Evolutionary conservation across 148 eudicot genomes (phyloP).

Genomic region (Selenicereus undatus): DNA sequence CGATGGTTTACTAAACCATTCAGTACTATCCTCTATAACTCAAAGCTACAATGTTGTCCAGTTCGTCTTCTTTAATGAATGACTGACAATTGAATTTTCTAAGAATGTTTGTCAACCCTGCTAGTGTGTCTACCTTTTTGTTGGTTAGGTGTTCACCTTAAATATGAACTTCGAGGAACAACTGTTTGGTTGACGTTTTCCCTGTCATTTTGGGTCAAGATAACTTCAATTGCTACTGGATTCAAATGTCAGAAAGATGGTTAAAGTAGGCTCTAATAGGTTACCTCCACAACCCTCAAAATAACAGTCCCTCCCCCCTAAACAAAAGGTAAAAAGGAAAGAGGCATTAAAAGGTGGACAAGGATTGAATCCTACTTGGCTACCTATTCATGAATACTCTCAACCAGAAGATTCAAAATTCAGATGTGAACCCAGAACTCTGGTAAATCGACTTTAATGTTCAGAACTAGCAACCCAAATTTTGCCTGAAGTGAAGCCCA

Average conservation of each 20-base stretch:
- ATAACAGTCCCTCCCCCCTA: too few species aligned
- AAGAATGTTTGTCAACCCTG: neutral
- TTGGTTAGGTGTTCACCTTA: neutral
- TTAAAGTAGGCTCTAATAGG: conserved; percentile 61
- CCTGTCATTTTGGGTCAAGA: conserved; percentile 47
- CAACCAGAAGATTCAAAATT: neutral
- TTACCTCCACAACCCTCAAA: conserved; percentile 9
- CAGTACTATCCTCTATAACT: neutral
- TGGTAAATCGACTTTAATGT: too few species aligned
- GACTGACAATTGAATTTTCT: neutral
- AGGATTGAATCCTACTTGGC: neutral
- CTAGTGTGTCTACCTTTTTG: neutral
- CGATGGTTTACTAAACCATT: neutral
- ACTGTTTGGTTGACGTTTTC: neutral
- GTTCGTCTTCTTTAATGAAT: neutral
- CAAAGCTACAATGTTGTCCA: neutral
- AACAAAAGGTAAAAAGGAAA: neutral
- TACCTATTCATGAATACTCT: neutral
- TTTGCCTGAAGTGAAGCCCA: too few species aligned
- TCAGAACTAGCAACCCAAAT: neutral
- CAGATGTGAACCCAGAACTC: too few species aligned
- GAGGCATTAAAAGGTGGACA: neutral
- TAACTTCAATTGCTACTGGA: conserved; percentile 78
- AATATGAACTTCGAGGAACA: neutral
- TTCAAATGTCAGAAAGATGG: conserved; percentile 71